Evolutionary conservation across 768 basidiomycete species (phyloP), one percentile per base, ranked within the genome.

Genomic region (Suillus spraguei): DNA sequence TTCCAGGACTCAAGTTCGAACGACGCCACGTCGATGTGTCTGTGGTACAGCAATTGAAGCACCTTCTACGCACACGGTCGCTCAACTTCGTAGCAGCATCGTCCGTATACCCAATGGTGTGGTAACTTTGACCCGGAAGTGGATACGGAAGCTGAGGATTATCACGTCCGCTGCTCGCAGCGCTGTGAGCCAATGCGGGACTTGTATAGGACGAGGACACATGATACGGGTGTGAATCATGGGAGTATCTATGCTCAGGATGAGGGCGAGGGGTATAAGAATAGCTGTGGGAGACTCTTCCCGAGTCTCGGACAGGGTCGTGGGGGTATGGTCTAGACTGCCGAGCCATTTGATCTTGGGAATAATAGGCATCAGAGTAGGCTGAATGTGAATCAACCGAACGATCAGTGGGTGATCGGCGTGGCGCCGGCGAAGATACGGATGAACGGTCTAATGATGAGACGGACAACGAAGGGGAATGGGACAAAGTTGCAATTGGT

Each of bases 41-140:
- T 16, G 91, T 92, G 32, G 91, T 92, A 72, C 88, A 88, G 74
- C 91, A 93, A 72, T 93, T 93, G 83, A 89, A 92, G 75, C 91
- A 93, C 54, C 90, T 79, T 42, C 91, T 77, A 33, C 91, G 82
- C 56, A 93, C 88, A 46, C 90, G 82, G 71, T 92, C 89, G 70
- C 85, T 88, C 62, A 92, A 80, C 76, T 93, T 93, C 1, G 90
- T 92, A 1, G 90, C 84, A 0, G 91, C 91, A 67, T 93, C 91
- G 73, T 91, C 89, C 0, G 91, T 92, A 75, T 88, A 79, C 36
- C 81, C 76, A 63, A 83, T 76, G 52, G 77, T 64, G 58, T 75
- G 77, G 35, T 75, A 73, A 44, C 67, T 74, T 63, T 80, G 79
- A 3, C 77, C 77, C 8, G 80, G 77, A 59, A 78, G 74, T 20